Conservation (phyloP, 148 eudicot species). For the Pouteria glomerata region DNA sequence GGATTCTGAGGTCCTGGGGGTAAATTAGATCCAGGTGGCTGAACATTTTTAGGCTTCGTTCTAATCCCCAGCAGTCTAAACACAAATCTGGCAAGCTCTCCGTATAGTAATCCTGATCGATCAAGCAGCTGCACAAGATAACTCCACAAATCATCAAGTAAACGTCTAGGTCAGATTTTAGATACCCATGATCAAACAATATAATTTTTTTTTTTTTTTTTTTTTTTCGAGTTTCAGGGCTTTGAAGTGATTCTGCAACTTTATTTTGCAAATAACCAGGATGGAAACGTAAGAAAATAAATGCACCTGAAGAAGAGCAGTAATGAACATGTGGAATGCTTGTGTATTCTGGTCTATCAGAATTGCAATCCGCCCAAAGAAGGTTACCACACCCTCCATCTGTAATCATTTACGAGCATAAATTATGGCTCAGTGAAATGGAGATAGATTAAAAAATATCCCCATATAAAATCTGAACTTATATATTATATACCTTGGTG, state of each 20-base stretch:
- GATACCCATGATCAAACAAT: neutral
- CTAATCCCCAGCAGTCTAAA: constrained; percentile 65
- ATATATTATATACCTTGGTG: too few relatives aligned
- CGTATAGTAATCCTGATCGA: constrained; percentile 79
- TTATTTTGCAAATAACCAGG: neutral
- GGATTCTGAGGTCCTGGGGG: constrained; percentile 48
- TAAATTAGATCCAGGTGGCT: constrained; percentile 48
- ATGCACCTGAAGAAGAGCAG: constrained; percentile 86
- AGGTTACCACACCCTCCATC: constrained; percentile 92
- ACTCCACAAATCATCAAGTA: neutral
- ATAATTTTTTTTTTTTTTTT: too few relatives aligned
- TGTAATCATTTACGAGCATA: constrained; percentile 29
- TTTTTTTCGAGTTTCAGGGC: neutral
- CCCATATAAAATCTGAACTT: too few relatives aligned
- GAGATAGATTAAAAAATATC: neutral
- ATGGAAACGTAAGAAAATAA: neutral
- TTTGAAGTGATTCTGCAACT: neutral
- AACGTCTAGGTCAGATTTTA: neutral
- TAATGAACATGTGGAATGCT: constrained; percentile 87
- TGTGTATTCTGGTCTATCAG: constrained; percentile 93
- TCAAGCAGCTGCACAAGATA: constrained; percentile 61
- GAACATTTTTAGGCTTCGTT: constrained; percentile 50
- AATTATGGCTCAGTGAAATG: too few relatives aligned
- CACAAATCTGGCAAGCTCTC: constrained; percentile 95
- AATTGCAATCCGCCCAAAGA: constrained; percentile 84